Conservation (phyloP, 805 yeast species). For the Suhomyces sp. region DNA sequence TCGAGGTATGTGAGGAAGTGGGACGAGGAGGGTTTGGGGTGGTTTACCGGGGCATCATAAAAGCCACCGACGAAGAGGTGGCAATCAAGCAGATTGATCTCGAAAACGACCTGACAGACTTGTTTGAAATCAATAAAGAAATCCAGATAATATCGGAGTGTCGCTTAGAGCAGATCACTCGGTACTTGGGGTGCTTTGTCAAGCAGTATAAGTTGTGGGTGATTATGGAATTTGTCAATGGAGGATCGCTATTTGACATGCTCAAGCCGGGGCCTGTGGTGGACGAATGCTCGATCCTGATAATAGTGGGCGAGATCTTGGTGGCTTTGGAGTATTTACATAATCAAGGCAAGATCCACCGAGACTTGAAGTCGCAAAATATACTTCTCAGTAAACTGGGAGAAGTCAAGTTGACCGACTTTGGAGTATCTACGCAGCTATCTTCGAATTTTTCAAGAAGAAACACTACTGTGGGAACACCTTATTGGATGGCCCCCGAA, state of each 20-base stretch:
- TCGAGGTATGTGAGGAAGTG: conserved; percentile 50
- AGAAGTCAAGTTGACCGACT: conserved; percentile 43
- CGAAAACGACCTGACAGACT: conserved; percentile 61
- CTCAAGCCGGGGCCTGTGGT: conserved; percentile 56
- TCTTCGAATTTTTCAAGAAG: conserved; percentile 41
- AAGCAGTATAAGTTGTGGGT: conserved; percentile 72
- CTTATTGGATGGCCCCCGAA: conserved; percentile 67
- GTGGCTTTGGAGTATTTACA: conserved; percentile 67
- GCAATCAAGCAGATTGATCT: conserved; percentile 69
- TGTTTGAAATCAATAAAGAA: conserved; percentile 70
- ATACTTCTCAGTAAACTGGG: conserved; percentile 37
- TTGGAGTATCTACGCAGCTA: conserved; percentile 45
- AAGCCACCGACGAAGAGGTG: conserved; percentile 41
- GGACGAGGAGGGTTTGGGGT: conserved; percentile 81
- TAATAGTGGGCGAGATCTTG: conserved; percentile 53
- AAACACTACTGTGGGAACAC: conserved; percentile 53
- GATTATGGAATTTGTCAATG: conserved; percentile 77
- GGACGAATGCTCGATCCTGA: conserved; percentile 50
- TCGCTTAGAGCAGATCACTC: conserved; percentile 58
- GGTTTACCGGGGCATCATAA: conserved; percentile 62
- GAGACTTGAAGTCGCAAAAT: conserved; percentile 44
- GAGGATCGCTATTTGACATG: conserved; percentile 71
- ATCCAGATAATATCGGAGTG: conserved; percentile 69
- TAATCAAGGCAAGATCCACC: conserved; percentile 71
- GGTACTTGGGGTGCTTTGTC: conserved; percentile 69